Conservation (phyloP, 2,329 filamentous ascomycete species). For the Colletotrichum chrysophilum region DNA sequence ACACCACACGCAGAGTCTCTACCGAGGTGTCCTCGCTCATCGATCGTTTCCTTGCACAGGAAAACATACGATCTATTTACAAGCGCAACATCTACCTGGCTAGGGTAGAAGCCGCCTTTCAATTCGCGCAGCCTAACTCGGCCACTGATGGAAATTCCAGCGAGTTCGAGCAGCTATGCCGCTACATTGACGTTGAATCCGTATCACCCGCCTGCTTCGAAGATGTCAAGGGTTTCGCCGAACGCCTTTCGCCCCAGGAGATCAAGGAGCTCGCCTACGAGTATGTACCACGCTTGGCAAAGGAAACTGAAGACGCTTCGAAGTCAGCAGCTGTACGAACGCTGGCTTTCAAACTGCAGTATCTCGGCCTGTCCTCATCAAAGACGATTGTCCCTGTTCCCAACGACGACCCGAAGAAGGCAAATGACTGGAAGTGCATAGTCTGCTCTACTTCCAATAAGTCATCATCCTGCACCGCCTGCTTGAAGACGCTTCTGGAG, state of each 20-base stretch:
- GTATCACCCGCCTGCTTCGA: slow-evolving; percentile 47
- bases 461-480: not conserved
- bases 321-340: slow-evolving; percentile 32
- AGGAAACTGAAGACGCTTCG: slow-evolving; percentile 27
- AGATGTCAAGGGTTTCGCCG: slow-evolving; percentile 50
- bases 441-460: not conserved
- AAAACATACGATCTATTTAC: slow-evolving; percentile 37
- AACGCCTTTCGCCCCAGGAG: slow-evolving; percentile 45
- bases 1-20: not conserved
- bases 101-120: slow-evolving; percentile 41
- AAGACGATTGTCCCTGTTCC: slow-evolving; percentile 29
- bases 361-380: slow-evolving; percentile 46
- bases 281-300: slow-evolving; percentile 36
- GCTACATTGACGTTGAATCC: slow-evolving; percentile 41
- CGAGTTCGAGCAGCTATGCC: slow-evolving; percentile 32
- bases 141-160: slow-evolving; percentile 11
- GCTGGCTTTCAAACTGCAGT: slow-evolving; percentile 48
- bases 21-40: slow-evolving; percentile 13
- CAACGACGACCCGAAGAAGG: slow-evolving; percentile 16
- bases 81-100: slow-evolving; percentile 43
- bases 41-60: slow-evolving; percentile 4
- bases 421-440: slow-evolving; percentile 24
- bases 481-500: slow-evolving; percentile 10
- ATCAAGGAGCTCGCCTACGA: slow-evolving; percentile 43
- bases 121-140: slow-evolving; percentile 24